phyloP scores from a whole-genome alignment of 768 basidiomycete species.

The Russula compacta region DNA sequence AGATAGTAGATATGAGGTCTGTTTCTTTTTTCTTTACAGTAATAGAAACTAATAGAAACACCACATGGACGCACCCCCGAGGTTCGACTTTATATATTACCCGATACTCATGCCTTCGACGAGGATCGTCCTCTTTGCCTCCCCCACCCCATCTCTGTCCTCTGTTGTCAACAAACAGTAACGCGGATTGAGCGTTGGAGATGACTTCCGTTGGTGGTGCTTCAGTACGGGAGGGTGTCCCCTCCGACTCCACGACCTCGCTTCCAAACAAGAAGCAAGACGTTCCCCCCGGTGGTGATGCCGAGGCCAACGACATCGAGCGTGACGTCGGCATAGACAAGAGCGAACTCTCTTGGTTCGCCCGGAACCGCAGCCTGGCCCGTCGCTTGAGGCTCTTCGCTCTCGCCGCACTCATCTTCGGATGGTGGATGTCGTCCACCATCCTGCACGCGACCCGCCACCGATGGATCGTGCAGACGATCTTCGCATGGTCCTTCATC shows the following conservation, averaged over 20 bases:
- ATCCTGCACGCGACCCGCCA: conserved; percentile 59
- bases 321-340: conserved; percentile 9
- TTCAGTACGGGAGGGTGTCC: neutral
- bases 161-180: conserved; percentile 8
- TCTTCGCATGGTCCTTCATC: conserved; percentile 80
- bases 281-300: neutral
- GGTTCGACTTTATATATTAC: too few species aligned
- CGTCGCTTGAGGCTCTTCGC: conserved; percentile 37
- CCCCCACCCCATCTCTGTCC: neutral
- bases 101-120: neutral
- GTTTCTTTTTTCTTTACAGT: too few species aligned
- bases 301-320: conserved; percentile 5
- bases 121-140: neutral
- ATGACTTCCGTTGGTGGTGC: neutral
- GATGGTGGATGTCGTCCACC: conserved; percentile 80
- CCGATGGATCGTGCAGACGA: conserved; percentile 75
- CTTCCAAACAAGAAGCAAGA: conserved; percentile 24
- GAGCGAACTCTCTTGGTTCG: conserved; percentile 18
- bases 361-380: conserved; percentile 14
- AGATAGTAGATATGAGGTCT: too few species aligned
- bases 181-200: neutral
- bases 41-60: too few species aligned
- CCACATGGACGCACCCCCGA: too few species aligned
- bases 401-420: conserved; percentile 56
- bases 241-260: conserved; percentile 18